These are phyloP conservation scores for Cochlearia excelsa DNA, from an alignment of 345 rosid genomes.

Conservation along the genomic window DNA sequence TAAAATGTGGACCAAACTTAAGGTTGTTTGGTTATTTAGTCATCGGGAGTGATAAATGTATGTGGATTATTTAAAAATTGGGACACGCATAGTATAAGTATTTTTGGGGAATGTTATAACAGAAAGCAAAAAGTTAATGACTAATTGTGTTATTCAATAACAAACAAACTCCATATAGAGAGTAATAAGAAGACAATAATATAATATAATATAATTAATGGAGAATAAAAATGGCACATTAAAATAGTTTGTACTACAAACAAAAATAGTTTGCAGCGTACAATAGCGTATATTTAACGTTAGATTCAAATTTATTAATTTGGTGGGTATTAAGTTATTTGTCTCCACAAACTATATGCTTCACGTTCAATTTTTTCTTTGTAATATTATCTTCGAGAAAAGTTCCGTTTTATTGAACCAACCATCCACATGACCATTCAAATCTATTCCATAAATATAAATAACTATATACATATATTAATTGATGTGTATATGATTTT, in stretches of 20 bases:
- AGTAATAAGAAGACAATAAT: too few species aligned
- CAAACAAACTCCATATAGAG: too few species aligned
- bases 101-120: too few species aligned
- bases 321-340: slow-evolving; percentile 38
- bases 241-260: not conserved
- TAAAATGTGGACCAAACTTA: not conserved
- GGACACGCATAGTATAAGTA: too few species aligned
- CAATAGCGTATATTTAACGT: slow-evolving; percentile 28
- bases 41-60: too few species aligned
- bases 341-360: slow-evolving; percentile 38
- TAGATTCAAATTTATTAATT: slow-evolving; percentile 9
- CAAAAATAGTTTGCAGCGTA: slow-evolving; percentile 27
- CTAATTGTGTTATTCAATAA: too few species aligned
- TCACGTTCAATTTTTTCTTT: slow-evolving; percentile 12
- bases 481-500: slow-evolving; percentile 1
- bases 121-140: not conserved
- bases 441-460: slow-evolving; percentile 13
- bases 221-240: slow-evolving; percentile 24
- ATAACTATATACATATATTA: not conserved
- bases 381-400: too few species aligned
- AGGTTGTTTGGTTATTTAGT: too few species aligned
- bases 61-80: too few species aligned
- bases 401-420: slow-evolving; percentile 18
- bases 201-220: not conserved
- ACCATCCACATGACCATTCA: slow-evolving; percentile 28